Conservation (phyloP, 2,329 filamentous ascomycete species). For the Pyricularia pennisetigena region DNA sequence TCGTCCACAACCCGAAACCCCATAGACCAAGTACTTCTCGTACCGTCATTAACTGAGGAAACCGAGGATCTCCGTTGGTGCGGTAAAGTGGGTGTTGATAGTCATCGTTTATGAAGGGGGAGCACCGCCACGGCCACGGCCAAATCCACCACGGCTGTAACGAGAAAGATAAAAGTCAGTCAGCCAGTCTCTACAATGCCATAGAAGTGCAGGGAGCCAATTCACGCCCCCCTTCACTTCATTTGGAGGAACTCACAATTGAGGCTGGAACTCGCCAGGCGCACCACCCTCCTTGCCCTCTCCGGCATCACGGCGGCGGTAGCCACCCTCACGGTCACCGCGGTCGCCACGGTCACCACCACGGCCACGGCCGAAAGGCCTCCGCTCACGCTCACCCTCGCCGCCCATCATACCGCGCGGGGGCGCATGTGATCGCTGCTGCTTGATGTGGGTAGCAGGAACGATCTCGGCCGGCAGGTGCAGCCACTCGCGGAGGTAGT, state of each 20-base stretch:
- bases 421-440: constrained; percentile 96
- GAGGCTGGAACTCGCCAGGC: constrained; percentile 83
- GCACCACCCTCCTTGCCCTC: constrained; percentile 87
- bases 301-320: constrained; percentile 81
- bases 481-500: constrained; percentile 99
- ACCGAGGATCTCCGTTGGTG: constrained; percentile 17
- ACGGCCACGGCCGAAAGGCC: constrained; percentile 69
- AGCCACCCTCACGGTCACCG: constrained; percentile 80
- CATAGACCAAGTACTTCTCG: constrained; percentile 15
- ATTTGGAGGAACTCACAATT: constrained; percentile 52
- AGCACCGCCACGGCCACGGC: constrained; percentile 75
- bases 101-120: constrained; percentile 49
- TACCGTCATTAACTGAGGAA: constrained; percentile 12
- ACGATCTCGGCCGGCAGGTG: constrained; percentile 99
- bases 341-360: constrained; percentile 56
- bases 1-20: constrained; percentile 5
- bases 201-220: constrained; percentile 3
- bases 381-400: constrained; percentile 70
- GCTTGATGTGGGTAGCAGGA: constrained; percentile 99
- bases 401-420: constrained; percentile 98
- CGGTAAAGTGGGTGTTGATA: not conserved
- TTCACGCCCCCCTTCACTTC: not conserved
- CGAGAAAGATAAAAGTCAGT: constrained; percentile 14
- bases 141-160: constrained; percentile 70
- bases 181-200: constrained; percentile 16